phyloP scores from a whole-genome alignment of 768 basidiomycete genomes.

The Daedalea quercina region DNA sequence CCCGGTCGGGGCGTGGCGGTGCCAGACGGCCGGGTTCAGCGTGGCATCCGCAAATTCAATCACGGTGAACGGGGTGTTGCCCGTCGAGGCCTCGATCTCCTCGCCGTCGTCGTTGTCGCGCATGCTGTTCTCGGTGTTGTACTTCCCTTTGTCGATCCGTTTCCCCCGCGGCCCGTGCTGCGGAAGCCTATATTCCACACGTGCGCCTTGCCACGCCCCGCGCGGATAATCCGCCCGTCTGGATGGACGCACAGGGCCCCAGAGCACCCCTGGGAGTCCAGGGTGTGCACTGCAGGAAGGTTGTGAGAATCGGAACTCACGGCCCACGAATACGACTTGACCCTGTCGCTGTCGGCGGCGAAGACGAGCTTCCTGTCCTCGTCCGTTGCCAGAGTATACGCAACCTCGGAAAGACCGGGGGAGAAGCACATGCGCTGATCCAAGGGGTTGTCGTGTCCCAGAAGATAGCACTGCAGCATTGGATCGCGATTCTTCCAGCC shows the following conservation, averaged over 20 bases:
- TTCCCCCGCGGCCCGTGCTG: conserved; percentile 24
- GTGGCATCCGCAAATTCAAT: conserved; percentile 7
- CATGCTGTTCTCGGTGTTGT: conserved; percentile 1
- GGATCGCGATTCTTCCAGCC: conserved; percentile 32
- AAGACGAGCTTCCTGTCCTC: conserved; percentile 31
- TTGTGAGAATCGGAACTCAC: not conserved
- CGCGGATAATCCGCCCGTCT: conserved; percentile 24
- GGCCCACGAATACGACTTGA: conserved; percentile 34
- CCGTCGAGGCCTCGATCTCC: conserved; percentile 21
- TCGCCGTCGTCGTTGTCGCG: conserved; percentile 14
- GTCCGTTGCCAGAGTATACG: conserved; percentile 21
- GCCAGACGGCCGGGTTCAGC: conserved; percentile 15
- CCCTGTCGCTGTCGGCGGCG: conserved; percentile 25
- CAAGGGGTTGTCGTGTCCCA: conserved; percentile 7
- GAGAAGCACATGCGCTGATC: conserved; percentile 2
- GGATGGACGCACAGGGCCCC: conserved; percentile 28
- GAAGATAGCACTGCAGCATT: conserved; percentile 20
- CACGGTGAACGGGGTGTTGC: conserved; percentile 13
- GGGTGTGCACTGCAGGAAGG: conserved; percentile 25
- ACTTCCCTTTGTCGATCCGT: conserved; percentile 5
- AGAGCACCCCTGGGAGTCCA: conserved; percentile 15
- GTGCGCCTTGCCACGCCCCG: conserved; percentile 26
- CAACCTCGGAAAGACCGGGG: conserved; percentile 21
- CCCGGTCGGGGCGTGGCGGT: conserved; percentile 19
- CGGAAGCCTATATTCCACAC: conserved; percentile 32